These are phyloP conservation scores for Fraxinus americana DNA, from an alignment of 257 asterid genomes.

Conservation along the genomic window DNA sequence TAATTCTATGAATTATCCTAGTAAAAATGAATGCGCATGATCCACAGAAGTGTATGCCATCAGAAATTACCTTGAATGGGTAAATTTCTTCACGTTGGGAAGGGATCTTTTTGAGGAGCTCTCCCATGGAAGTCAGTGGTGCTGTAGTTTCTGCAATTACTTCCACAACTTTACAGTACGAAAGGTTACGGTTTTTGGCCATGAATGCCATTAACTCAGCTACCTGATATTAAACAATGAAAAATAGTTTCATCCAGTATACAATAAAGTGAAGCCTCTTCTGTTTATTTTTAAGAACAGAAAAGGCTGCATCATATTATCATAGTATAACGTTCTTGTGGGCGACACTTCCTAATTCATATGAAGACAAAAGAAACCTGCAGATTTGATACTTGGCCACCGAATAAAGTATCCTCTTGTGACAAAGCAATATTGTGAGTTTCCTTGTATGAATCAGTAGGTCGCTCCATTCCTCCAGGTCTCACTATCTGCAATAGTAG, in stretches of 20 bases:
- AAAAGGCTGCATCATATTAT: neutral
- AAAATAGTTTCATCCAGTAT: slow-evolving; percentile 20
- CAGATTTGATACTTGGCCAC: slow-evolving; percentile 90
- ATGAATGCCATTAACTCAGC: slow-evolving; percentile 90
- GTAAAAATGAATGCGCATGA: neutral
- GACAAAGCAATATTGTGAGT: slow-evolving; percentile 83
- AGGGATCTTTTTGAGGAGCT: slow-evolving; percentile 77
- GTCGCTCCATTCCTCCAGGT: slow-evolving; percentile 99
- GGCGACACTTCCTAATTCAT: neutral
- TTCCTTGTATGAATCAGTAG: slow-evolving; percentile 92
- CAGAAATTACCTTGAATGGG: slow-evolving; percentile 50
- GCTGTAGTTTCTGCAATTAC: slow-evolving; percentile 91
- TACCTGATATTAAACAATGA: slow-evolving; percentile 54
- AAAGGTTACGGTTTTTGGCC: slow-evolving; percentile 70
- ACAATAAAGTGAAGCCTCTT: slow-evolving; percentile 7
- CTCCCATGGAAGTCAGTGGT: slow-evolving; percentile 72
- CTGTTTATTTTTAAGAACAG: neutral
- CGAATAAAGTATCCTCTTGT: slow-evolving; percentile 80
- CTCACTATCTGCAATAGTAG: slow-evolving; percentile 72
- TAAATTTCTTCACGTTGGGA: slow-evolving; percentile 44
- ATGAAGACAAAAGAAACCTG: slow-evolving; percentile 57
- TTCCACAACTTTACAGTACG: slow-evolving; percentile 88
- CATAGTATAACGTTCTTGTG: no score
- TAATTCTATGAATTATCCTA: neutral
- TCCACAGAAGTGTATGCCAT: neutral